Percentiles rank a stretch among this genome's conserved stretches.
phyloP scores from a whole-genome alignment of 1,284 basidiomycete genomes.

The Abortiporus biennis region DNA sequence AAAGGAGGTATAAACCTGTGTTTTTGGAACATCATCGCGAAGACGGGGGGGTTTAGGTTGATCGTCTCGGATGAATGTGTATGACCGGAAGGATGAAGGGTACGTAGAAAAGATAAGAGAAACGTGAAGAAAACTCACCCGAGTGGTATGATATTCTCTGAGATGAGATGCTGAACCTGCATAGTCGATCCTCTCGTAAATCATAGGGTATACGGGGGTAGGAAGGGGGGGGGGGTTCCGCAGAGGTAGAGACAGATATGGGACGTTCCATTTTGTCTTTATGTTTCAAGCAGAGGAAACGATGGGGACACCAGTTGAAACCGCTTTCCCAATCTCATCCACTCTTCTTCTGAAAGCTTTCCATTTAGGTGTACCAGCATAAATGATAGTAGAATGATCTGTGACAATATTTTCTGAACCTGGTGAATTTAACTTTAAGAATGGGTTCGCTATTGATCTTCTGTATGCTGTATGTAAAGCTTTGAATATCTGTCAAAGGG shows the following conservation, averaged over 20 bases:
- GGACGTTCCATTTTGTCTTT: too few species aligned
- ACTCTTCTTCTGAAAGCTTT: constrained; percentile 59
- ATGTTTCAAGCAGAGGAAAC: too few species aligned
- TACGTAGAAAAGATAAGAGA: background rate
- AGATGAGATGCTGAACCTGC: too few species aligned
- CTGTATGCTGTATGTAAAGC: constrained; percentile 80
- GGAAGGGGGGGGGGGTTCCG: too few species aligned
- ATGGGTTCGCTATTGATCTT: constrained; percentile 71
- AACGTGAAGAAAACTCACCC: constrained; percentile 9
- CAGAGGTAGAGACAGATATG: too few species aligned
- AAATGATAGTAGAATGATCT: constrained; percentile 50
- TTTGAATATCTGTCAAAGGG: constrained; percentile 59
- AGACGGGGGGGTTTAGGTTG: background rate
- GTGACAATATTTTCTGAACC: constrained; percentile 33
- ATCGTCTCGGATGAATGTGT: background rate
- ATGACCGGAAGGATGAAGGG: background rate
- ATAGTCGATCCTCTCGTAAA: too few species aligned
- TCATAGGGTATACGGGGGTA: too few species aligned
- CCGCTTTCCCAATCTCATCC: constrained; percentile 62
- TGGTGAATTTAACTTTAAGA: constrained; percentile 53
- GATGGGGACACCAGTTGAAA: too few species aligned
- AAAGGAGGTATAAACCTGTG: background rate
- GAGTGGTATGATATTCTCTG: too few species aligned
- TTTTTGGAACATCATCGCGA: background rate
- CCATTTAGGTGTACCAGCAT: constrained; percentile 62